Conservation (phyloP, 75 land plant genomes). For the Pseudotsuga menziesii region DNA sequence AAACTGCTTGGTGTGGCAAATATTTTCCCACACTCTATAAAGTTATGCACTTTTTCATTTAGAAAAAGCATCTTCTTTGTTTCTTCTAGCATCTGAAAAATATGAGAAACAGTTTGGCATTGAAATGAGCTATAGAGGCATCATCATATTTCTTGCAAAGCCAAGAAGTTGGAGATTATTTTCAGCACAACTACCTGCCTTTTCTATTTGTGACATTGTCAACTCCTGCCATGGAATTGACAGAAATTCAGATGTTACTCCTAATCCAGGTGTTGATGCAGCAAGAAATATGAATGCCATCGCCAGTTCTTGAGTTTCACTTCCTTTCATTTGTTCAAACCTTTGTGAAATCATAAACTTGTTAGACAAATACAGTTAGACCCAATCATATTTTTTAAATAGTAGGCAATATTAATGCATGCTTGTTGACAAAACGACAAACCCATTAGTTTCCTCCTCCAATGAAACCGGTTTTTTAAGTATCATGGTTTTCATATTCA, state of each 20-base stretch:
- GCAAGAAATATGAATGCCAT: slow-evolving; percentile 22
- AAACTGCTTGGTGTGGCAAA: slow-evolving; percentile 32
- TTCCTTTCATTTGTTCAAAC: slow-evolving; percentile 31
- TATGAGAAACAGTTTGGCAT: background rate
- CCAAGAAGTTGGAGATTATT: too few species aligned
- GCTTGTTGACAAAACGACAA: background rate
- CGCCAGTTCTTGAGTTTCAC: slow-evolving; percentile 22
- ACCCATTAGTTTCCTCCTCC: background rate
- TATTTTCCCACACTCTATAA: slow-evolving; percentile 12
- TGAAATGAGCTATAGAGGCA: background rate
- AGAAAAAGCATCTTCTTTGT: slow-evolving; percentile 28
- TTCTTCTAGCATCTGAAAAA: slow-evolving; percentile 29
- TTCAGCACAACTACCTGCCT: slow-evolving; percentile 5
- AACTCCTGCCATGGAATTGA: slow-evolving; percentile 27
- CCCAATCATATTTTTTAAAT: background rate
- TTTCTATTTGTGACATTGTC: slow-evolving; percentile 22
- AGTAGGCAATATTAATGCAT: background rate
- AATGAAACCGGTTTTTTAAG: background rate
- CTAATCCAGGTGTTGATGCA: slow-evolving; percentile 8
- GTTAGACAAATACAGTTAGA: slow-evolving; percentile 2
- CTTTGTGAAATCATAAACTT: slow-evolving; percentile 8
- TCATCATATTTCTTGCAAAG: background rate
- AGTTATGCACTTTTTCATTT: slow-evolving; percentile 28
- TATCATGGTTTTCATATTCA: background rate
- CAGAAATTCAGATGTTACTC: slow-evolving; percentile 10